Evolutionary conservation across 2,329 filamentous ascomycete species (phyloP), one percentile per base, ranked within the genome.

Genomic region (Pochonia chlamydosporia): DNA sequence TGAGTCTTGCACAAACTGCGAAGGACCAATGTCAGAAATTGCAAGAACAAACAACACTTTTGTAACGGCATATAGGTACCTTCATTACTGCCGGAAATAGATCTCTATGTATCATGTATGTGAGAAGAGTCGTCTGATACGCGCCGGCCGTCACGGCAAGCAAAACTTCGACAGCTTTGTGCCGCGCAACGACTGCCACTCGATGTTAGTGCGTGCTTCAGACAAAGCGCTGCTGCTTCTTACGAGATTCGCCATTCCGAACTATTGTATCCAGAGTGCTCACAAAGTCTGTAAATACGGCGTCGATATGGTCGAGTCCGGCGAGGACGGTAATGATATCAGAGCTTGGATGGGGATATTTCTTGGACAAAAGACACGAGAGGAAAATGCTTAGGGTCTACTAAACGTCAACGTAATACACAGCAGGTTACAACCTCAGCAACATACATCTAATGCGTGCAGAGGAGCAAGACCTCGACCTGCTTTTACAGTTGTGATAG

Each of bases 51-150:
- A n/a, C 18, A 13, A 14, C n/a, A 21, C 14, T 35, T 35, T 16
- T n/a, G 4, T 23, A 11, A 4, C 13, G 14, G 45, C 40, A 54
- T 43, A 52, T 50, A 35, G 70, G 47, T 64, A 93, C 89, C 81
- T 95, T 96, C 82, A 96, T 96, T 46, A 97, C 77, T 8, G 90
- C 85, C 18, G 92, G 92, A 60, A 99, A 99, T 30, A 97, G 75
- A 63, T 99, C 93, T 55, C 89, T 78, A 61, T 97, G 91, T 35
- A 93, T 93, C 61, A 99, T 89, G 67, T 97, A 99, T 1, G 91
- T 95, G 46, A 96, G 78, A 20, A 99, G 75, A 41, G 89, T 93
- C 4, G 93, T 97, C 67, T 95, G 90, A 65, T 96, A 97, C 48
- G 91, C 91, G n/a, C 92, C 91, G 9, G 91, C 89, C 6, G 89